Conservation (phyloP, 2,329 filamentous ascomycete species). For the Cladorrhinum sp. region DNA sequence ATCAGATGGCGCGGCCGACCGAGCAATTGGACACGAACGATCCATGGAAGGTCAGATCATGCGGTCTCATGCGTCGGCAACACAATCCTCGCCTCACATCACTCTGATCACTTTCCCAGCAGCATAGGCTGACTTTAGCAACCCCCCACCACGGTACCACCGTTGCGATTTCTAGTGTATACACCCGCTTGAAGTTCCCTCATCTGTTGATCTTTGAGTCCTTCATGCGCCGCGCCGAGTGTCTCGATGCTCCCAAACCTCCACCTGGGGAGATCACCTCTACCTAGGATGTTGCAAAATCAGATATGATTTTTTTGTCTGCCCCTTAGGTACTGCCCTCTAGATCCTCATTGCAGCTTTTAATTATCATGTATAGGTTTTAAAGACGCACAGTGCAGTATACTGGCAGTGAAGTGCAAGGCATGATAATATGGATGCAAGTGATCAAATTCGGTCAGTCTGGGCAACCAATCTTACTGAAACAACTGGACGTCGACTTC, state of each 20-base stretch:
- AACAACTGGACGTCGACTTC: conserved; percentile 15
- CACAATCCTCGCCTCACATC: conserved; percentile 16
- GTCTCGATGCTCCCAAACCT: not conserved
- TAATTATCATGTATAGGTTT: too few relatives aligned
- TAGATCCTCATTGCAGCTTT: too few relatives aligned
- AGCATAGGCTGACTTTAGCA: conserved; percentile 9
- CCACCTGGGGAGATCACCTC: conserved; percentile 1
- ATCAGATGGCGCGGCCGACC: conserved; percentile 6
- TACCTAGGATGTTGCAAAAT: not conserved
- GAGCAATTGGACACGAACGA: not conserved
- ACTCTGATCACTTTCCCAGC: conserved; percentile 5
- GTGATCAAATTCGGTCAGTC: not conserved
- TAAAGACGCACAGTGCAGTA: too few relatives aligned
- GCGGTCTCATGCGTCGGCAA: not conserved
- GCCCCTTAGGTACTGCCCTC: too few relatives aligned
- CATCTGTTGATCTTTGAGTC: not conserved
- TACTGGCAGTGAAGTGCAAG: too few relatives aligned
- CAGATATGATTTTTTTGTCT: too few relatives aligned
- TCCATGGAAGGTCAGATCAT: conserved; percentile 1
- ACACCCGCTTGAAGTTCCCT: conserved; percentile 4
- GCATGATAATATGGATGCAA: not conserved
- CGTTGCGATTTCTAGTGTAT: not conserved
- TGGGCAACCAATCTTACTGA: conserved; percentile 23
- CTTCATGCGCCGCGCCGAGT: not conserved
- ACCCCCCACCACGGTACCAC: not conserved